These are phyloP conservation scores for Leishmania braziliensis DNA, from an alignment of 208 protist genomes.

Conservation along the genomic window DNA sequence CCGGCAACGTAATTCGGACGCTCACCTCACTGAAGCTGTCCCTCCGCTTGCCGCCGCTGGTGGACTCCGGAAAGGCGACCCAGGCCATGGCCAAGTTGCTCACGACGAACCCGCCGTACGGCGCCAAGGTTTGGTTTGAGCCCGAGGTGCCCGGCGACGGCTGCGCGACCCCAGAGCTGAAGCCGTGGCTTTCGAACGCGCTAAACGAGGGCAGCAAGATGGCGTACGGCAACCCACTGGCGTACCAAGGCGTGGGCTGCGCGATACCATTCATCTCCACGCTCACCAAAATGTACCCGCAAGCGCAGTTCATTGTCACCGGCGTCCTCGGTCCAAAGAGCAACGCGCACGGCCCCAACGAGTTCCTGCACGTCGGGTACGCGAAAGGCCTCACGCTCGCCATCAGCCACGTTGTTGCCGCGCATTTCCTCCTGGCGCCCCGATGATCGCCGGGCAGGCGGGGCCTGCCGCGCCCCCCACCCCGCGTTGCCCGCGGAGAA, in stretches of 20 bases:
- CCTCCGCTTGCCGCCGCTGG: conserved; percentile 90
- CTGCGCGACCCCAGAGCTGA: conserved; percentile 83
- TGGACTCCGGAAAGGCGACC: conserved; percentile 55
- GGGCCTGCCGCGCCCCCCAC: too few relatives aligned
- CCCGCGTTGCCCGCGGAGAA: too few relatives aligned
- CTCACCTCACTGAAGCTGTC: conserved; percentile 92
- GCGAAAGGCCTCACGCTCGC: conserved; percentile 88
- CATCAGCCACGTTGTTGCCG: conserved; percentile 83
- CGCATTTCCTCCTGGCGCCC: conserved; percentile 68
- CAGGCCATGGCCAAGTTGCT: conserved; percentile 74
- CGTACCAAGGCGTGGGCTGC: conserved; percentile 85
- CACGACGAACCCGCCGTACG: conserved; percentile 90
- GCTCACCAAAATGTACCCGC: conserved; percentile 87
- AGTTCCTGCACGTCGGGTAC: conserved; percentile 93
- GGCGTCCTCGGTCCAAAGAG: conserved; percentile 92
- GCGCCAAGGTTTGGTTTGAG: conserved; percentile 88
- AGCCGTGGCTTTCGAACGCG: conserved; percentile 80
- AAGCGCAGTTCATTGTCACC: conserved; percentile 95
- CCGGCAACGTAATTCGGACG: conserved; percentile 94
- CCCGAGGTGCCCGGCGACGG: conserved; percentile 62
- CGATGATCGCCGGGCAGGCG: conserved; percentile 13
- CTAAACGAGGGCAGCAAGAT: conserved; percentile 79
- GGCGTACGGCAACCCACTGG: conserved; percentile 83
- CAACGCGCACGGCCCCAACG: conserved; percentile 96
- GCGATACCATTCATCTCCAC: conserved; percentile 96